phyloP scores from a whole-genome alignment of 495 filamentous ascomycete species.

The Lasiosphaeria miniovina region DNA sequence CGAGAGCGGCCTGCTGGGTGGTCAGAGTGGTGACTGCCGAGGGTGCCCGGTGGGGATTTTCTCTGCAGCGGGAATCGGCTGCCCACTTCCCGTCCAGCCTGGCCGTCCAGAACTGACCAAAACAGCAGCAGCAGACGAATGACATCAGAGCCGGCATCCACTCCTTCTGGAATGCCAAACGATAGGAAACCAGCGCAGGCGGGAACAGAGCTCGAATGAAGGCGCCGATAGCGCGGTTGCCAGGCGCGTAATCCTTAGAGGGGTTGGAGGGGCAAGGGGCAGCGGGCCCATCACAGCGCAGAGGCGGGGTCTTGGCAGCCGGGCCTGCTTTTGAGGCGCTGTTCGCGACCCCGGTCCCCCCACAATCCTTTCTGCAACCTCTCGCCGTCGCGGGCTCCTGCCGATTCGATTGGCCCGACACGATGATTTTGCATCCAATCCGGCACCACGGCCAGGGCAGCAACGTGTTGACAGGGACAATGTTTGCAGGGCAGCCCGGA shows the following conservation, averaged over 20 bases:
- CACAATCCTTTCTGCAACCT: background rate
- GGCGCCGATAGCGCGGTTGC: background rate
- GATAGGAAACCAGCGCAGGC: background rate
- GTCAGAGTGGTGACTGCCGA: too few relatives aligned
- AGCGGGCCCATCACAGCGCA: background rate
- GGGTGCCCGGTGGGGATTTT: too few relatives aligned
- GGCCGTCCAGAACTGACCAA: too few relatives aligned
- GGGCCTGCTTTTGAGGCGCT: background rate
- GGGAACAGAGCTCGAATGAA: background rate
- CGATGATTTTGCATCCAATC: background rate
- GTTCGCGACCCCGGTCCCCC: background rate
- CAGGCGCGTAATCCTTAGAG: background rate
- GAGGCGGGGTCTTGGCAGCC: background rate
- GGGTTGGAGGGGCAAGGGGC: background rate
- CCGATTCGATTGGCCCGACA: background rate
- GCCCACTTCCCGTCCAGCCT: too few relatives aligned
- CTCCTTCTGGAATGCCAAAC: background rate
- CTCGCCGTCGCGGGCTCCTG: background rate
- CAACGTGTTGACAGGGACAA: background rate
- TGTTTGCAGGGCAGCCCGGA: background rate
- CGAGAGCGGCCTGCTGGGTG: too few relatives aligned
- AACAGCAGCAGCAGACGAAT: background rate
- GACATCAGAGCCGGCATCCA: background rate
- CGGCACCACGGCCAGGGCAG: background rate
- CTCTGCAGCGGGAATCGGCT: too few relatives aligned